These are phyloP conservation scores for Kalmusia sp. DNA, from an alignment of 2,329 filamentous ascomycete genomes.

Conservation along the genomic window DNA sequence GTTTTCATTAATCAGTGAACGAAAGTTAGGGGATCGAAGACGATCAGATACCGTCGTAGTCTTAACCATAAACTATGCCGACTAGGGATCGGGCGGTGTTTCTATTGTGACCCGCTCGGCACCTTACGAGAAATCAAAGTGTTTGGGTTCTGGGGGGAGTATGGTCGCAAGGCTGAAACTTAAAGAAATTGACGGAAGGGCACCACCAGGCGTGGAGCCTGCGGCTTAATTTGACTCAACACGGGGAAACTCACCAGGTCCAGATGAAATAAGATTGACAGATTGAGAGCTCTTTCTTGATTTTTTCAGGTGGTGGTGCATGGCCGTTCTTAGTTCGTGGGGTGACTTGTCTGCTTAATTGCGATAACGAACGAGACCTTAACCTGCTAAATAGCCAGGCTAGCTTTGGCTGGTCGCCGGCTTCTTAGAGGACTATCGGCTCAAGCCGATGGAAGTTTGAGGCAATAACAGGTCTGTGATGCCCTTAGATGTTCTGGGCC, in stretches of 20 bases:
- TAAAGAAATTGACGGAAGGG: too few relatives aligned
- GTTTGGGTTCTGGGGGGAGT: slow-evolving; percentile 45
- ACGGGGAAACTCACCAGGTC: slow-evolving; percentile 50
- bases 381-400: slow-evolving; percentile 20
- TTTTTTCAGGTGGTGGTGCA: slow-evolving; percentile 48
- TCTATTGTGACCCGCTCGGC: slow-evolving; percentile 42
- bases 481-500: slow-evolving; percentile 17
- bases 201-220: too few relatives aligned
- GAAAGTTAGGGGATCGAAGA: slow-evolving; percentile 20
- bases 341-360: slow-evolving; percentile 57
- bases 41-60: slow-evolving; percentile 21
- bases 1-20: slow-evolving; percentile 23
- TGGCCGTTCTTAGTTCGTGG: slow-evolving; percentile 51
- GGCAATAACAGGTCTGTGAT: slow-evolving; percentile 19
- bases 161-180: slow-evolving; percentile 18
- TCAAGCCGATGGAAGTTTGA: slow-evolving; percentile 16
- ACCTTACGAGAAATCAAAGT: slow-evolving; percentile 48
- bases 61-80: slow-evolving; percentile 27
- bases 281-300: slow-evolving; percentile 44
- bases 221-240: slow-evolving; percentile 53
- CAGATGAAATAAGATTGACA: slow-evolving; percentile 53
- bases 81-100: slow-evolving; percentile 44
- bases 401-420: slow-evolving; percentile 11
- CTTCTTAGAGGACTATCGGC: slow-evolving; percentile 16
- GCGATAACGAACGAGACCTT: slow-evolving; percentile 41